phyloP scores from a whole-genome alignment of 2,329 filamentous ascomycete species.

The Penicillium sp. region DNA sequence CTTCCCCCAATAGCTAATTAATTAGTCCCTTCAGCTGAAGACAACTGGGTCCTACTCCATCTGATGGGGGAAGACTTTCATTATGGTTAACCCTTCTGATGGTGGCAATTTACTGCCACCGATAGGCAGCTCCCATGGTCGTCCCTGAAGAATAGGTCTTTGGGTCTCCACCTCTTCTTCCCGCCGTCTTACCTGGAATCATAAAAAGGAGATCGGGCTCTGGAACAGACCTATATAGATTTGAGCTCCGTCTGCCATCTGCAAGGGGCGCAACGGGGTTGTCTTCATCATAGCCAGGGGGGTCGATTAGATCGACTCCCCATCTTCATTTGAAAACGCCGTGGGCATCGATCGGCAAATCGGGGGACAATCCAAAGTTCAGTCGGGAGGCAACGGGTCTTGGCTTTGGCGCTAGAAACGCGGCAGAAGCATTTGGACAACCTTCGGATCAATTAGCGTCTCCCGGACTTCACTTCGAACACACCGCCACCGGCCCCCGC shows the following conservation, averaged over 20 bases:
- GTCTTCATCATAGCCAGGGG: background rate
- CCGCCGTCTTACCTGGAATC: background rate
- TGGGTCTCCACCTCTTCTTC: background rate
- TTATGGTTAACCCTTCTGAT: conserved; percentile 1
- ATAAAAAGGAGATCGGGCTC: background rate
- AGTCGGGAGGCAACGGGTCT: conserved; percentile 21
- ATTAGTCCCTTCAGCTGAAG: too few relatives aligned
- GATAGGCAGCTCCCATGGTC: conserved; percentile 8
- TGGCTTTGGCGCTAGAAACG: conserved; percentile 33
- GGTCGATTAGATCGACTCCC: background rate
- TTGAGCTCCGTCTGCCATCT: conserved; percentile 16
- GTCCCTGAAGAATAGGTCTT: conserved; percentile 4
- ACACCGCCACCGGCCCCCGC: conserved; percentile 6
- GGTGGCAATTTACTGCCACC: background rate
- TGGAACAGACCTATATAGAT: conserved; percentile 4
- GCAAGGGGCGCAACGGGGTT: conserved; percentile 21
- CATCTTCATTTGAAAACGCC: background rate
- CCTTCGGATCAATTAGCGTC: conserved; percentile 20
- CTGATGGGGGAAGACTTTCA: conserved; percentile 9
- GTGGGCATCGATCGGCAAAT: background rate
- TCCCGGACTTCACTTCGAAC: conserved; percentile 9
- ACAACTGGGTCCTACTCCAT: background rate
- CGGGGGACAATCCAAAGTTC: conserved; percentile 2
- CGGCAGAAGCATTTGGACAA: conserved; percentile 27
- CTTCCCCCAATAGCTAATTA: too few relatives aligned